Evolutionary conservation across 345 rosid genomes (phyloP), one percentile per base, ranked within the genome.

Genomic region (Viola odorata): DNA sequence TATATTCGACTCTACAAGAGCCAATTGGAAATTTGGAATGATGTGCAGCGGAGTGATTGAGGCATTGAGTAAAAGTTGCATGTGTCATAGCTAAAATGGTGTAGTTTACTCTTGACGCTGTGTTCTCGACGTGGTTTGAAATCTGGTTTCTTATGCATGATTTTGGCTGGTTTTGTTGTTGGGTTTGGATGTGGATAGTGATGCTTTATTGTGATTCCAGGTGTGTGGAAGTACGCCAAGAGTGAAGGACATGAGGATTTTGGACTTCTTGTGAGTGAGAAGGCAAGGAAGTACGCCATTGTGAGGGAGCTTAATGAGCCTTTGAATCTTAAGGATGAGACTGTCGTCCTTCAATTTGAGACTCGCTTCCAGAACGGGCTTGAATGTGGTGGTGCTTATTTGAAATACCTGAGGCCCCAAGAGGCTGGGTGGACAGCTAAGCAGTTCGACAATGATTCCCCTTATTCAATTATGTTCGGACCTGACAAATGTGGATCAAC

Each of bases 311-410:
- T 89, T 16, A 81, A 80, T 40, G 74, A 78, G 74, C 81, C 84
- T 5, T 74, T 62, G 36, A 76, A 39, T 81, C 89, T 86, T 11
- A 83, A 83, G 80, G 89, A 86, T 14, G 89, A 83, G 50, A 89
- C 88, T 16, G 47, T 74, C 51, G 91, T 84, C 62, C 87, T 89
- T 41, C 94, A 86, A 15, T 86, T 80, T 61, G 96, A 89, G 76
- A 78, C 77, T 69, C 94, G 96, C 52, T 73, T 84, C 54, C 96
- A 86, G 55, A 78, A 84, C 10, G 94, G 96, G 37, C 91, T 89
- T 42, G 96, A 89, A 79, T 89, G 96, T 57, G 96, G 96, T 55
- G 96, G 96, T 67, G 89, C 96, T 16, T 89, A 89, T 74, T 55
- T 89, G 70, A 89, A 89, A 55, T 89, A 82, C 67, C 78, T 89